Evolutionary conservation across 2,329 filamentous ascomycete genomes (phyloP), one percentile per base, ranked within the genome.

Genomic region (Ophiostoma montium): DNA sequence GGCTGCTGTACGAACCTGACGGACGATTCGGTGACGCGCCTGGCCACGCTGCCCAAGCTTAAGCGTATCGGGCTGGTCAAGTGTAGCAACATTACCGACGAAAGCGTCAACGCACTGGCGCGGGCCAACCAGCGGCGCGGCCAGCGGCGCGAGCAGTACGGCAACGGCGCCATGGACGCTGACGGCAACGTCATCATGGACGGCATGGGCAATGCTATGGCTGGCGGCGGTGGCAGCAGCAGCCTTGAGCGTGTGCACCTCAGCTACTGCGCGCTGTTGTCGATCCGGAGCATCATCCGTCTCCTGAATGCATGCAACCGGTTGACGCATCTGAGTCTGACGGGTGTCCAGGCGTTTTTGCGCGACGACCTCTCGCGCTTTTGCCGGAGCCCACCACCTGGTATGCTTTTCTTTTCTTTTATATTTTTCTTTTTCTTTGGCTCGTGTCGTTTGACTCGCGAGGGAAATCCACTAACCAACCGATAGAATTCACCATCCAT

Each of bases 31-130:
- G 84, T 98, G 15, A 83, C 76, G 54, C 82, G 86, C 55, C 71
- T 98, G 35, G 89, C 92, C 5, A 78, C 78, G 13, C 74, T 98
- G 6, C 92, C 92, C 3, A 98, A 98, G 65, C 70, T 98, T 48
- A 89, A 95, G 69, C 76, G 92, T 35, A 95, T 98, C 53, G 92
- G 92, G 1, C 68, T 98, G 48, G 92, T 98, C 48, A 98, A 98
- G 65, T 98, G 92, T 61, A 80, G 80, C 53, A 78, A 75, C 50
- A 95, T 98, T 57, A 95, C 92, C 0, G 87, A 98, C 61, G 76
- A 78, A 27, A 95, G 89, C 57, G 94, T 98, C 48, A 72, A 84
- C 55, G 86, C 87, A 18, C 71, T 96, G 55, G 88, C 90, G 8
- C 80, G 80, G 56, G 80, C 83, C 2, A 82, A 78, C 52, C 71